These are phyloP conservation scores for Byssoonygena ceratinophila DNA, from an alignment of 2,329 filamentous ascomycete species.

Conservation along the genomic window DNA sequence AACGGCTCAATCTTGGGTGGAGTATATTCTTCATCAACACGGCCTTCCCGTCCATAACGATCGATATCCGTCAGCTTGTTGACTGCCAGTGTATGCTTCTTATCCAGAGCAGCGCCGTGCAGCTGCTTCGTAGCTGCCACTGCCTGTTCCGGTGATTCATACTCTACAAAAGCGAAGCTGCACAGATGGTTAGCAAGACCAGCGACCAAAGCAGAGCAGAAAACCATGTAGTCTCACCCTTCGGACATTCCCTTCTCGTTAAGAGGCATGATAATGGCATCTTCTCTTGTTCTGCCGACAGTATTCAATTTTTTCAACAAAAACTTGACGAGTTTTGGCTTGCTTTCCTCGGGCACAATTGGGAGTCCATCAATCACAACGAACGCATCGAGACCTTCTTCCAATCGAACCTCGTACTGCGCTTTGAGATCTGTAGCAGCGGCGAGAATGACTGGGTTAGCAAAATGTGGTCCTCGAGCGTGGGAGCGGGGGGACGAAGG, in stretches of 20 bases:
- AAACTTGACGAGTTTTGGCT: slow-evolving; percentile 92
- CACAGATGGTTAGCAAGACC: neutral
- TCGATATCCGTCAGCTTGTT: slow-evolving; percentile 99
- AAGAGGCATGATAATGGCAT: slow-evolving; percentile 87
- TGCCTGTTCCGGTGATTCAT: slow-evolving; percentile 80
- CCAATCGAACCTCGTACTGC: slow-evolving; percentile 89
- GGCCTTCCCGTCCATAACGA: slow-evolving; percentile 85
- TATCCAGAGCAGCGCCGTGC: slow-evolving; percentile 79
- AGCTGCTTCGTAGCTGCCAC: slow-evolving; percentile 80
- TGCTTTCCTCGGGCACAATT: slow-evolving; percentile 76
- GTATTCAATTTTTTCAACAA: slow-evolving; percentile 83
- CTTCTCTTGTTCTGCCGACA: slow-evolving; percentile 74
- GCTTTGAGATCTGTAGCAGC: slow-evolving; percentile 61
- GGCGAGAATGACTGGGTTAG: slow-evolving; percentile 18
- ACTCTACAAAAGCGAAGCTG: slow-evolving; percentile 96
- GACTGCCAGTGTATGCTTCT: slow-evolving; percentile 87
- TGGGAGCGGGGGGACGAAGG: too few relatives aligned
- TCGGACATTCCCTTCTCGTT: slow-evolving; percentile 76
- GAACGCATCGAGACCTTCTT: slow-evolving; percentile 92
- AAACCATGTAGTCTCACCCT: slow-evolving; percentile 49
- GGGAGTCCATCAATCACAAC: slow-evolving; percentile 93
- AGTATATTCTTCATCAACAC: slow-evolving; percentile 82
- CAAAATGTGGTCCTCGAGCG: slow-evolving; percentile 10
- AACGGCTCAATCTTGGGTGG: slow-evolving; percentile 75
- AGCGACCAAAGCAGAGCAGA: neutral